Evolutionary conservation across 306 rosid genomes (phyloP).

Genomic region (Sesbania bispinosa): DNA sequence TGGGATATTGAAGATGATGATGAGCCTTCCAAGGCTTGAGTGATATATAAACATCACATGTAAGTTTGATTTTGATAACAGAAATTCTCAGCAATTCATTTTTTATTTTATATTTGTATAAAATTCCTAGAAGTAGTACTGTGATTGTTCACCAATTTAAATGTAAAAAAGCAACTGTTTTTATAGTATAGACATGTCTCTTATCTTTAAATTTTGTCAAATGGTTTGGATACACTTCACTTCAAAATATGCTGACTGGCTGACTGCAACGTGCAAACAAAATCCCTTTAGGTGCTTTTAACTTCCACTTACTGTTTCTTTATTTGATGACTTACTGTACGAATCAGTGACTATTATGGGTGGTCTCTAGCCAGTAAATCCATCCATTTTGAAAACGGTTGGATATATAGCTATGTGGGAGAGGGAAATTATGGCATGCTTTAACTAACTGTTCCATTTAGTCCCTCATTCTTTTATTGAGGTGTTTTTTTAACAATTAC

Average conservation of each 20-base stretch:
- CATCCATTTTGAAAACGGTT: too few relatives aligned
- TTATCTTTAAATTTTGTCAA: background rate
- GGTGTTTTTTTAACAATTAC: background rate
- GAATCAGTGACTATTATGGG: too few relatives aligned
- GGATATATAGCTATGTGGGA: too few relatives aligned
- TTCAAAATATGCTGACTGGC: too few relatives aligned
- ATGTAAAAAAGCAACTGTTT: constrained; percentile 23
- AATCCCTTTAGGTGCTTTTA: too few relatives aligned
- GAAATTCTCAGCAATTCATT: background rate
- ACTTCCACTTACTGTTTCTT: too few relatives aligned
- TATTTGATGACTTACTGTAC: too few relatives aligned
- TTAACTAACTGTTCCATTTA: too few relatives aligned
- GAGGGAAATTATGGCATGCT: too few relatives aligned
- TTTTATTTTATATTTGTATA: background rate
- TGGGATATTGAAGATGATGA: constrained; percentile 83
- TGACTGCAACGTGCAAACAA: too few relatives aligned
- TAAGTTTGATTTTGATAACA: constrained; percentile 15
- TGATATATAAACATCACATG: background rate
- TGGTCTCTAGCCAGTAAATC: too few relatives aligned
- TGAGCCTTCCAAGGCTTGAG: constrained; percentile 45
- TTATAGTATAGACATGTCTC: background rate
- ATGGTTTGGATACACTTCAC: background rate
- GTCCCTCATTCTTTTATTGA: background rate
- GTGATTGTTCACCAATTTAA: constrained; percentile 1
- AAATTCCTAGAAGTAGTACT: constrained; percentile 24